Percentiles rank a stretch among this genome's conserved stretches.
Evolutionary conservation across 1,284 basidiomycete species (phyloP).

Genomic region (Trichosporon faecale): DNA sequence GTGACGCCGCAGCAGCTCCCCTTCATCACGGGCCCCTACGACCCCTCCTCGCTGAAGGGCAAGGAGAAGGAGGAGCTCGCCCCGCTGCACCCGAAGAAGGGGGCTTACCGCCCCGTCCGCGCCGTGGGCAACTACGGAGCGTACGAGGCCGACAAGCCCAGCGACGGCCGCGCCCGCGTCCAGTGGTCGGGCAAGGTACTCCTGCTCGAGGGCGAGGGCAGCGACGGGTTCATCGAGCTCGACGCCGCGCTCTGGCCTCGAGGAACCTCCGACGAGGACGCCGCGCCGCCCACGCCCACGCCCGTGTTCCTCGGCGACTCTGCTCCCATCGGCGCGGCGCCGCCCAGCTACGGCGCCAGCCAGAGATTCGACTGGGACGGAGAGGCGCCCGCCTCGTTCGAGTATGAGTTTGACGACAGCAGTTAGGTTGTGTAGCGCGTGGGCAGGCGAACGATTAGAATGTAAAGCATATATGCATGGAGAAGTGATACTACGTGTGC

Average conservation of each 20-base stretch:
- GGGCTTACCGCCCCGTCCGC: slow-evolving; percentile 24
- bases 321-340: slow-evolving; percentile 32
- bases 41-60: slow-evolving; percentile 17
- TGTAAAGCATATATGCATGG: slow-evolving; percentile 11
- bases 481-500: background rate
- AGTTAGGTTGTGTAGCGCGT: slow-evolving; percentile 20
- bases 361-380: slow-evolving; percentile 62
- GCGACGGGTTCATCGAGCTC: slow-evolving; percentile 65
- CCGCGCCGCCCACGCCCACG: slow-evolving; percentile 21
- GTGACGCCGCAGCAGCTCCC: slow-evolving; percentile 86
- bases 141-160: slow-evolving; percentile 21
- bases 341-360: slow-evolving; percentile 33
- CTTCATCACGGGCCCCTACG: slow-evolving; percentile 59
- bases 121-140: slow-evolving; percentile 23
- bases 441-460: slow-evolving; percentile 4
- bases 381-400: slow-evolving; percentile 63
- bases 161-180: slow-evolving; percentile 24
- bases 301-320: slow-evolving; percentile 40
- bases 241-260: slow-evolving; percentile 54
- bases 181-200: slow-evolving; percentile 66
- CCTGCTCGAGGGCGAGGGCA: slow-evolving; percentile 56
- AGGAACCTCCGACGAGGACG: slow-evolving; percentile 51
- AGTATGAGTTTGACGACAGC: slow-evolving; percentile 46
- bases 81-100: slow-evolving; percentile 21
- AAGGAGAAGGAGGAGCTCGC: slow-evolving; percentile 12